Base-by-base conservation (phyloP, 495 filamentous ascomycete species). In the Annulohypoxylon maeteangense region DNA sequence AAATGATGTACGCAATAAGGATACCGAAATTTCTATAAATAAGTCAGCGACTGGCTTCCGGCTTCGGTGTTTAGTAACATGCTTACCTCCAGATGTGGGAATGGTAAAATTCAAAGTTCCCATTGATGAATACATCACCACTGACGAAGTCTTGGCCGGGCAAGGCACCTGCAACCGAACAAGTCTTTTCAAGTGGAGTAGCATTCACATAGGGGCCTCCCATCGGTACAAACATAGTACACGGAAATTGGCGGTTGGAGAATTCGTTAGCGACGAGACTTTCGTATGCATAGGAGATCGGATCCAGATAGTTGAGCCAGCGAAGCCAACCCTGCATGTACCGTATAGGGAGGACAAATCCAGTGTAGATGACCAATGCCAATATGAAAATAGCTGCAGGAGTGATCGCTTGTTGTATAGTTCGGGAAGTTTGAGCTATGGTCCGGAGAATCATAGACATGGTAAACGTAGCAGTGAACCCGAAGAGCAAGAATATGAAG, bases 181-280 rank as follows among this genome's bases (percentile, higher is more conserved):
- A 96, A 12, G 89, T 81, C 10, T 79, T 78, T 31, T 88, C 81
- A 34, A 65, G 25, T 0, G 66, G 34, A 1, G 63, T 63, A 23
- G 86, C 76, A 51, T 82, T 74, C 1, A 64, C 74, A 73, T 93
- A 94, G 0, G 51, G 57, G 0, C 75, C 68, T 0, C 82, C 55
- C 14, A n/a, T 76, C 2, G 93, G 92, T 3, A 95, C 82, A 63
- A 87, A 91, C 3, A 67, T 34, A 0, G 85, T 80, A 75, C 94
- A 98, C 0, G 58, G n/a, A 69, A 92, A 95, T 0, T 86, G 56
- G 7, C 91, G 87, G 34, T 80, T 76, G 67, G 86, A 82, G 75
- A 95, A 97, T 78, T 97, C 93, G 73, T 97, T 98, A 71, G 95
- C 87, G 88, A 97, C 27, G 7, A 93, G 67, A 5, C 82, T 87